Evolutionary conservation across 2,329 filamentous ascomycete genomes (phyloP), one percentile per base, ranked within the genome.

Genomic region (Stagonosporopsis cucurbitacearum): DNA sequence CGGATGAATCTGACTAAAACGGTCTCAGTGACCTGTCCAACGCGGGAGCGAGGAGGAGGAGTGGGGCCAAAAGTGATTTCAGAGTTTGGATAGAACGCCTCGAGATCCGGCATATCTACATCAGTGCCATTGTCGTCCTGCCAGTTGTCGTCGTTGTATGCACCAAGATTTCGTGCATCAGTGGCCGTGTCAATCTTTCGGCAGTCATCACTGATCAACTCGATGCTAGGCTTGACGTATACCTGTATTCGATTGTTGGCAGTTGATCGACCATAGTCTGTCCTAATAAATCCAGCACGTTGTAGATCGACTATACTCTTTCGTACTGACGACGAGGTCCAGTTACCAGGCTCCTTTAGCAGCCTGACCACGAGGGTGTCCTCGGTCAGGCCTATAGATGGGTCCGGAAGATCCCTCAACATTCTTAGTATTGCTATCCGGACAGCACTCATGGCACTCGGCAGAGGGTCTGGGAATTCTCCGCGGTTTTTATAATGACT

Each of bases 71-170:
- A 25, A 11, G 23, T 36, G 23, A 9, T 15, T 2, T 20, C 30
- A 12, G 43, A 25, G 9, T 15, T 9, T 35, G 40, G 15, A 13
- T 47, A 43, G 13, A 39, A 47, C 2, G 43, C 6, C 33, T 56
- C 53, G 4, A 48, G 53, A 6, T 56, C 53, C 9, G 47, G 47
- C 53, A 56, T 56, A 5, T 42, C 42, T 2, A 40, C 32, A 15
- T 51, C 49, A 4, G 53, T 41, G 9, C 37, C 50, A n/a, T 22
- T 20, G 3, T 53, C 50, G 3, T 32, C 39, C 2, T 50, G 33
- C 30, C 40, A 45, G 3, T 20, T 35, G 4, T 25, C 43, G 19
- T 46, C 25, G 40, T 30, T 12, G 19, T 19, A 6, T 32, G 7
- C 28, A 12, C 30, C 13, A 32, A 15, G 1, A 4, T n/a, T n/a